Percentiles rank a stretch among this genome's conserved stretches.
Conservation (phyloP, 192 early-diverging fungal genomes). For the Backusella sp. region DNA sequence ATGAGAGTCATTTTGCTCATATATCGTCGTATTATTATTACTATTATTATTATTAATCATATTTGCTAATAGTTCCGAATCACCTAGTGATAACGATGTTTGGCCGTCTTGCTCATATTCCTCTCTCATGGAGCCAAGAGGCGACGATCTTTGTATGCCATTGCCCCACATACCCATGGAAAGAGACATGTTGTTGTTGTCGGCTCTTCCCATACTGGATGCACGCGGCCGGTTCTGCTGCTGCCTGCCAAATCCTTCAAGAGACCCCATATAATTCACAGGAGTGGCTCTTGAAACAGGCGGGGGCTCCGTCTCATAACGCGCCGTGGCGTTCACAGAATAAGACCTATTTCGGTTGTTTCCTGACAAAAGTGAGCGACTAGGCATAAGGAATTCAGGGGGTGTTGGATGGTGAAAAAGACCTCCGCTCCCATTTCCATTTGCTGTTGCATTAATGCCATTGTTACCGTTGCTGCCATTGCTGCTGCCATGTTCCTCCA, state of each 20-base stretch:
- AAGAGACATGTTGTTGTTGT: slow-evolving; percentile 14
- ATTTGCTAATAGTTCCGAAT: slow-evolving; percentile 19
- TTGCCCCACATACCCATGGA: slow-evolving; percentile 9
- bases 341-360: slow-evolving; percentile 32
- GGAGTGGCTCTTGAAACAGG: neutral
- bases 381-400: slow-evolving; percentile 19
- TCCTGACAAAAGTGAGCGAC: slow-evolving; percentile 13
- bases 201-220: slow-evolving; percentile 47
- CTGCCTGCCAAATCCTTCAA: slow-evolving; percentile 24
- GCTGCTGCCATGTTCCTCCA: slow-evolving; percentile 27
- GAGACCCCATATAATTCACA: neutral
- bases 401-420: slow-evolving; percentile 14
- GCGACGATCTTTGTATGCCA: neutral
- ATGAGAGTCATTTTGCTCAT: neutral
- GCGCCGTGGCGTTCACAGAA: slow-evolving; percentile 26
- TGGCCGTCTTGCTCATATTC: slow-evolving; percentile 2
- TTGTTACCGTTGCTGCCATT: neutral
- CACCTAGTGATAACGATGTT: slow-evolving; percentile 7
- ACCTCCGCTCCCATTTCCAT: neutral
- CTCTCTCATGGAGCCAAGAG: slow-evolving; percentile 5
- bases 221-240: slow-evolving; percentile 53
- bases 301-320: slow-evolving; percentile 12
- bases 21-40: neutral
- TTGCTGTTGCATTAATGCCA: neutral
- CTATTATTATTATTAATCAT: neutral